Evolutionary conservation across 257 asterid genomes (phyloP).

Genomic region (Salvia hispanica): DNA sequence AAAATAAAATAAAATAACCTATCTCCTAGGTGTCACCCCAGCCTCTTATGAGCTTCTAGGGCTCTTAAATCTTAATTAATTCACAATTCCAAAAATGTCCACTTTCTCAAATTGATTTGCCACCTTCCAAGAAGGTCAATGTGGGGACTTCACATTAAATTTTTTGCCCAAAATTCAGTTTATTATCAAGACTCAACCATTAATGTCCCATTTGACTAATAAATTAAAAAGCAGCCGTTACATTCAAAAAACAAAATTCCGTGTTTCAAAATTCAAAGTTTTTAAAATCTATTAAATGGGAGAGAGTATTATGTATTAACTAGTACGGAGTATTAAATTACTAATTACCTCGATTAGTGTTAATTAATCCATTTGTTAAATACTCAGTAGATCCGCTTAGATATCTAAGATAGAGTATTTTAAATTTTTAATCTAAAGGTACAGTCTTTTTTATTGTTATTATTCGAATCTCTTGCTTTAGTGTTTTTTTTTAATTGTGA

Average conservation of each 20-base stretch:
- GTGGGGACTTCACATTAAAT: slow-evolving; percentile 24
- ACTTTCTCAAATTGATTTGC: slow-evolving; percentile 24
- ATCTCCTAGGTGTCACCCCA: slow-evolving; percentile 34
- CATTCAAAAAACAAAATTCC: slow-evolving; percentile 31
- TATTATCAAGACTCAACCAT: slow-evolving; percentile 18
- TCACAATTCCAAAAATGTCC: slow-evolving; percentile 35
- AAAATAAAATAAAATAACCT: neutral
- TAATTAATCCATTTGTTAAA: slow-evolving; percentile 35
- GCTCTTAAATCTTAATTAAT: slow-evolving; percentile 36
- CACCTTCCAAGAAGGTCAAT: slow-evolving; percentile 41
- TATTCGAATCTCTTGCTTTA: slow-evolving; percentile 23
- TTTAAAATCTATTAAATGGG: slow-evolving; percentile 38
- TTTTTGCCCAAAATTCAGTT: slow-evolving; percentile 10
- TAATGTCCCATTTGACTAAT: slow-evolving; percentile 41
- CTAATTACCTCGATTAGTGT: slow-evolving; percentile 47
- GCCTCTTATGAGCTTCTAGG: slow-evolving; percentile 25
- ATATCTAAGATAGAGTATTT: slow-evolving; percentile 36
- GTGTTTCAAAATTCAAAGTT: slow-evolving; percentile 60
- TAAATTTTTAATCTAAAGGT: slow-evolving; percentile 21
- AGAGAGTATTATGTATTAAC: slow-evolving; percentile 25
- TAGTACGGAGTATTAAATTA: too few species aligned
- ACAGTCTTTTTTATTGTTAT: neutral
- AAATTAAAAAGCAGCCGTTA: slow-evolving; percentile 40
- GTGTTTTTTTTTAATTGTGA: slow-evolving; percentile 14
- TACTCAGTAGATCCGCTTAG: slow-evolving; percentile 35